These are phyloP conservation scores for Nadsonia starkeyi-henricii DNA, from an alignment of 1,139 yeast species.

Conservation along the genomic window DNA sequence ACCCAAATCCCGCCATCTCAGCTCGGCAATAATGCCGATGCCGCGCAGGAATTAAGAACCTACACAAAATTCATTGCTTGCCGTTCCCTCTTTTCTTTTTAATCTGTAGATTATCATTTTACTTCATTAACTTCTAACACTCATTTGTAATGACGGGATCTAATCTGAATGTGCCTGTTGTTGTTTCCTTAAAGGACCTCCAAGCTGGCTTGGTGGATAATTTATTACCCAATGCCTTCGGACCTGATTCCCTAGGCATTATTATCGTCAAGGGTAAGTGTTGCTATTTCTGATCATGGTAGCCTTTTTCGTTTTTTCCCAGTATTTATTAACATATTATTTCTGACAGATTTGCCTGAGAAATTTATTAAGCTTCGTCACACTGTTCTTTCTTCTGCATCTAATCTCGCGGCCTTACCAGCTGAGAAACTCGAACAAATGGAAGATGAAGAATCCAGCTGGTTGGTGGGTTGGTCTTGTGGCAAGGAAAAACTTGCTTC, in stretches of 20 bases:
- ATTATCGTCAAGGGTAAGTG: constrained; percentile 30
- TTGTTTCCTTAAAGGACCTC: constrained; percentile 27
- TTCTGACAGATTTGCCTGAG: constrained; percentile 24
- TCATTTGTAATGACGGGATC: background rate
- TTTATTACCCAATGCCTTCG: constrained; percentile 36
- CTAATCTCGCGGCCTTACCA: constrained; percentile 34
- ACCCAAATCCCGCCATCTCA: too few species aligned
- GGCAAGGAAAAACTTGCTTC: constrained; percentile 38
- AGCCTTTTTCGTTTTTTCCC: background rate
- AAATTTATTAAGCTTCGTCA: constrained; percentile 28
- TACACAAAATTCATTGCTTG: too few species aligned
- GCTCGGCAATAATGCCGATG: too few species aligned
- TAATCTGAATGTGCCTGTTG: constrained; percentile 10
- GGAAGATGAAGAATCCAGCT: constrained; percentile 35
- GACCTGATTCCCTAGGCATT: constrained; percentile 41
- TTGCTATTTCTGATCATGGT: background rate
- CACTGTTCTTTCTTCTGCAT: constrained; percentile 33
- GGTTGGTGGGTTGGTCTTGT: constrained; percentile 55
- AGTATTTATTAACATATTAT: background rate
- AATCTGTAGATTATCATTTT: too few species aligned
- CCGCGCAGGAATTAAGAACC: too few species aligned
- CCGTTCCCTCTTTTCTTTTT: too few species aligned
- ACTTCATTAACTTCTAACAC: too few species aligned
- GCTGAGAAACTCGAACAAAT: constrained; percentile 23
- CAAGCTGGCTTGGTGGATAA: constrained; percentile 24